Evolutionary conservation across 2,329 filamentous ascomycete species (phyloP).

Genomic region (Colletotrichum sp.): DNA sequence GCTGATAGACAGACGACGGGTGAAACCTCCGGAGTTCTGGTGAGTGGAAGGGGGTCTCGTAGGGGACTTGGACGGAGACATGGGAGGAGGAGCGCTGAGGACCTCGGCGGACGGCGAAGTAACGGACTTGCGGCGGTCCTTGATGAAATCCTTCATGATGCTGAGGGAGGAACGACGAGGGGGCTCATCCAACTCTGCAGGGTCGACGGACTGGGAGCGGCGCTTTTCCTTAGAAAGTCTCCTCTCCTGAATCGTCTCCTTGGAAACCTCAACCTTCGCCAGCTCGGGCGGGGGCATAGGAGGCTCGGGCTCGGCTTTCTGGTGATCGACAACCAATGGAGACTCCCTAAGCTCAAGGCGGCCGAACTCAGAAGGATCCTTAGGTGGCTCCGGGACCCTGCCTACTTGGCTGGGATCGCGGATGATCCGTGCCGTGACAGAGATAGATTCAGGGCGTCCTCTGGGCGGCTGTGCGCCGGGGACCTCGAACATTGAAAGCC

Average conservation of each 20-base stretch:
- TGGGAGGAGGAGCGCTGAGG: conserved; percentile 25
- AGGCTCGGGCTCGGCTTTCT: conserved; percentile 38
- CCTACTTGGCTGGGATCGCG: conserved; percentile 61
- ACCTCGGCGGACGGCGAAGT: conserved; percentile 53
- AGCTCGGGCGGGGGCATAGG: conserved; percentile 29
- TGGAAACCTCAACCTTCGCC: conserved; percentile 30
- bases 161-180: conserved; percentile 63
- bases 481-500: conserved; percentile 60
- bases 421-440: conserved; percentile 84
- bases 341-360: conserved; percentile 63
- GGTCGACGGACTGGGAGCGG: conserved; percentile 39
- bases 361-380: conserved; percentile 47
- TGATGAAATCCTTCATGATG: conserved; percentile 66
- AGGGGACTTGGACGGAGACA: conserved; percentile 42
- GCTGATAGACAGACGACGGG: conserved; percentile 68
- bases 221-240: conserved; percentile 47
- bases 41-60: conserved; percentile 53
- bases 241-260: conserved; percentile 54
- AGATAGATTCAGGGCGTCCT: conserved; percentile 75
- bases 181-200: conserved; percentile 39
- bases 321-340: conserved; percentile 62
- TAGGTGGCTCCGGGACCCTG: conserved; percentile 43
- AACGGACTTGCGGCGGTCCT: conserved; percentile 59
- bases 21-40: conserved; percentile 50
- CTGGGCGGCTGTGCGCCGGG: conserved; percentile 37